Evolutionary conservation across 2,329 filamentous ascomycete genomes (phyloP), one percentile per base, ranked within the genome.

Genomic region (Monosporascus ibericus): DNA sequence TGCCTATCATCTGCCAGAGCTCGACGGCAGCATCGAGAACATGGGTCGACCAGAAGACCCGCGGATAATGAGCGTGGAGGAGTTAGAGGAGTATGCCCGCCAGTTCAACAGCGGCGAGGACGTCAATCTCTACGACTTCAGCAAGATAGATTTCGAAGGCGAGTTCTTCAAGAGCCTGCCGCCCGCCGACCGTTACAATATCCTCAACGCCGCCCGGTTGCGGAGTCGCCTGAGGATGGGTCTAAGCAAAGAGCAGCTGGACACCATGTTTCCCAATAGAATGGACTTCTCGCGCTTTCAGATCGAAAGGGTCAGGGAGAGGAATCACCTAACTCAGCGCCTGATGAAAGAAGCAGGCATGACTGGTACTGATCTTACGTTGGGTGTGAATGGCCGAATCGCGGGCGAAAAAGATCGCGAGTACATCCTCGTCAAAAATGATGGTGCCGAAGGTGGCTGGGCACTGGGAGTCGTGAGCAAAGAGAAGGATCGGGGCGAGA

Each of bases 271-370:
- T 67, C 92, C 94, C 0, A 88, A 99, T 67, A 84, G 94, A 25
- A 96, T 99, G 91, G 94, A 87, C 1, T 99, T 99, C 65, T 96
- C 92, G 1, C 87, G 80, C 55, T 99, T 99, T 65, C 94, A 99
- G 70, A 96, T 99, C 53, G 94, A 97, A 66, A 79, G 94, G 53
- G 95, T 97, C 11, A 84, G 81, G 60, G 92, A 99, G 72, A 80
- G 95, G 48, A 99, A 99, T 63, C 88, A 96, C 57, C 78, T 99
- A 30, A 99, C 95, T 0, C 94, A 99, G 67, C 81, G 92, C 39
- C 74, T 99, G 52, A 99, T 99, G 94, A 84, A 90, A 61, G 82
- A 99, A 62, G 91, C 92, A 61, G 92, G 92, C 37, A 95, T 95
- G 89, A 86, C 85, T 20, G 86, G 82, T 18, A 82, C 86, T 17